phyloP scores from a whole-genome alignment of 768 basidiomycete species.

The Tricholoma bakamatsutake region DNA sequence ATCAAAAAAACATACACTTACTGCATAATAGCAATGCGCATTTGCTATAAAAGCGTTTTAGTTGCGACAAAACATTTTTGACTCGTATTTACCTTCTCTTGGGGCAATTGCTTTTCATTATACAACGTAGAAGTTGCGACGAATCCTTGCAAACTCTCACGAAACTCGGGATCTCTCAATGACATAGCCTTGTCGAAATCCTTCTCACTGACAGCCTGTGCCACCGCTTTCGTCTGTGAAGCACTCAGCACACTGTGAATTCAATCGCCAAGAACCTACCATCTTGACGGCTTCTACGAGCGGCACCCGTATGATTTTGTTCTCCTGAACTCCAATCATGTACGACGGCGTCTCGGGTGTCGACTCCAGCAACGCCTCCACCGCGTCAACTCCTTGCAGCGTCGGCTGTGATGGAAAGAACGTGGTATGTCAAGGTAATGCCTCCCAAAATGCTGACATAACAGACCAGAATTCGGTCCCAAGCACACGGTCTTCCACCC shows the following conservation, averaged over 20 bases:
- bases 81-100: constrained; percentile 32
- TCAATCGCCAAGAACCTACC: constrained; percentile 34
- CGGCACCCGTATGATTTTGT: constrained; percentile 89
- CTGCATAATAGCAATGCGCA: constrained; percentile 83
- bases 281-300: constrained; percentile 89
- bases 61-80: neutral
- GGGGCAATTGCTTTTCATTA: constrained; percentile 46
- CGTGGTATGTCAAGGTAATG: neutral
- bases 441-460: neutral
- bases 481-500: constrained; percentile 90
- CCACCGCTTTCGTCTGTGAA: constrained; percentile 77
- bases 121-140: constrained; percentile 60
- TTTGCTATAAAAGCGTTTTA: constrained; percentile 40
- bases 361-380: constrained; percentile 80
- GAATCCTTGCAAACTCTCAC: constrained; percentile 85
- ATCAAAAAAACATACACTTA: constrained; percentile 33
- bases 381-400: constrained; percentile 92
- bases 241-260: neutral
- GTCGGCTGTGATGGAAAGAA: constrained; percentile 58
- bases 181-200: constrained; percentile 87
- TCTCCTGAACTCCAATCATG: constrained; percentile 95
- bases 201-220: constrained; percentile 71
- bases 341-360: constrained; percentile 90
- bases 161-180: constrained; percentile 87
- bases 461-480: constrained; percentile 84